A percentile compares a stretch with the other conserved stretches of the same genome.
These are phyloP conservation scores for Zasmidium citrigriseum DNA, from an alignment of 2,329 filamentous ascomycete species.

Conservation along the genomic window DNA sequence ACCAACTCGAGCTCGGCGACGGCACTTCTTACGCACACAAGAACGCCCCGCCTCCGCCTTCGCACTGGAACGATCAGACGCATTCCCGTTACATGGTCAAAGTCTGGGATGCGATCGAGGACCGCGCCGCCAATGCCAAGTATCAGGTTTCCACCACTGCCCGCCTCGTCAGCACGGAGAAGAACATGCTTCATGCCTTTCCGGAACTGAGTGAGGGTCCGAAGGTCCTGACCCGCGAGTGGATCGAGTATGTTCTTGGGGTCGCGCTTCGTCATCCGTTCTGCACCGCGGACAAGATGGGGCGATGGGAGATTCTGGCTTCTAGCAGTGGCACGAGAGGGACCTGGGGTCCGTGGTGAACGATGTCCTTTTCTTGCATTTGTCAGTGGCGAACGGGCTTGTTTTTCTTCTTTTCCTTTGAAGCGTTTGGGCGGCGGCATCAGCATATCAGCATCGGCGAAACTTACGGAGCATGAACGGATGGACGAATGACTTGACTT, in stretches of 20 bases:
- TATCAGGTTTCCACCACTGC: conserved; percentile 13
- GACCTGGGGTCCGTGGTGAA: conserved; percentile 34
- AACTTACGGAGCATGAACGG: not conserved
- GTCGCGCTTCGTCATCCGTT: conserved; percentile 25
- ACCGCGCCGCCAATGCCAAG: conserved; percentile 19
- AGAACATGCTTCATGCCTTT: conserved; percentile 23
- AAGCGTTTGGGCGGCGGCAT: conserved; percentile 2
- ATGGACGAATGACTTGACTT: not conserved
- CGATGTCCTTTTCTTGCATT: not conserved
- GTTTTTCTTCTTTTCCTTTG: not conserved
- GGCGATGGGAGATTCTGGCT: conserved; percentile 29
- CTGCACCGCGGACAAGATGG: conserved; percentile 29
- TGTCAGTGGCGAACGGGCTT: not conserved
- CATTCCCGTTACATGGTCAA: conserved; percentile 25
- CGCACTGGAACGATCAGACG: conserved; percentile 27
- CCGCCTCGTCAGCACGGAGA: conserved; percentile 22
- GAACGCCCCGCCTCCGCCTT: conserved; percentile 24
- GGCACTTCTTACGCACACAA: conserved; percentile 19
- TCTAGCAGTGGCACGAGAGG: conserved; percentile 23
- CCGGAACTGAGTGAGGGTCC: conserved; percentile 28
- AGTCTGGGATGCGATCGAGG: conserved; percentile 27
- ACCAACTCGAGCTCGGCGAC: conserved; percentile 25
- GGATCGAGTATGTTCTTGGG: conserved; percentile 33
- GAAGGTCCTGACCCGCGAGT: conserved; percentile 19
- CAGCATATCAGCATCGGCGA: not conserved